Evolutionary conservation across 306 rosid genomes (phyloP).

Genomic region (Medicago truncatula): DNA sequence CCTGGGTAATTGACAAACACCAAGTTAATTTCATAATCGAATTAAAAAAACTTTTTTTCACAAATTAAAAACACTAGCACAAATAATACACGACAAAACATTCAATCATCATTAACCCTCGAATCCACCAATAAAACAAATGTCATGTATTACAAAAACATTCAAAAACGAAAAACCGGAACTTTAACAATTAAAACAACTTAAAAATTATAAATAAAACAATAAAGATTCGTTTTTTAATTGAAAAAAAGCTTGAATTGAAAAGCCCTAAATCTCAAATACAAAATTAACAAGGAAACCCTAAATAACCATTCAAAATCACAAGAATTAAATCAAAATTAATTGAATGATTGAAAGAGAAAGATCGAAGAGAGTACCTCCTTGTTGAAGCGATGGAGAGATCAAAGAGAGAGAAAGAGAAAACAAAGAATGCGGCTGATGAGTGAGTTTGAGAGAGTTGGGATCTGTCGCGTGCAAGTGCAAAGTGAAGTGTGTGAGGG

Average conservation of each 20-base stretch:
- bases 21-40: no score
- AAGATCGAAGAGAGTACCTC: conserved; percentile 8
- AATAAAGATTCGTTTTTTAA: neutral
- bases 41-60: no score
- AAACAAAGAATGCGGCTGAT: neutral
- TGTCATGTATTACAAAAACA: neutral
- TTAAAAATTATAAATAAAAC: neutral
- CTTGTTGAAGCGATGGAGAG: conserved; percentile 1
- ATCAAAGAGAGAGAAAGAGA: neutral
- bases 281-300: conserved; percentile 8
- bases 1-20: no score
- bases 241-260: neutral
- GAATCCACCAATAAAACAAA: neutral
- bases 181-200: neutral
- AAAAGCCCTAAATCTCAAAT: conserved; percentile 37
- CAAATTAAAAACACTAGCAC: no score
- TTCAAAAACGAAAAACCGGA: neutral
- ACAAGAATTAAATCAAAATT: neutral
- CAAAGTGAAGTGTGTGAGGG: neutral
- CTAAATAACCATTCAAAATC: neutral
- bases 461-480: conserved; percentile 20
- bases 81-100: neutral
- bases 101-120: neutral
- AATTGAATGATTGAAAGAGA: neutral
- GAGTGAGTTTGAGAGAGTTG: neutral